Evolutionary conservation across 2,329 filamentous ascomycete genomes (phyloP).

Genomic region (Thielaviopsis euricoi): DNA sequence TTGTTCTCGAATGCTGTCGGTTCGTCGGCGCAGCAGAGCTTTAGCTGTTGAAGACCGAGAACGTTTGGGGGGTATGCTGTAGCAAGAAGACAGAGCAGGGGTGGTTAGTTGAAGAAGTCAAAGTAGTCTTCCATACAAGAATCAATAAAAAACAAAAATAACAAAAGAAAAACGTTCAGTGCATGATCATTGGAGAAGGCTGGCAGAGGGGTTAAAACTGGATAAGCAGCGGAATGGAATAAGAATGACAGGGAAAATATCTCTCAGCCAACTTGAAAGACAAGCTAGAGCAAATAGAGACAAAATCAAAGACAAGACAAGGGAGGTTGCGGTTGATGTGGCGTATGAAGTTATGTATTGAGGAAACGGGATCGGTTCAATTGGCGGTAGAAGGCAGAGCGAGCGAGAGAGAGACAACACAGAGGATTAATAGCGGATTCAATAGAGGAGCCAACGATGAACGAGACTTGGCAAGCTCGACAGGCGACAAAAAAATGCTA

Average conservation of each 20-base stretch:
- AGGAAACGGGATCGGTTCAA: background rate
- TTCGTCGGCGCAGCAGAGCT: slow-evolving; percentile 8
- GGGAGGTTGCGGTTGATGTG: too few relatives aligned
- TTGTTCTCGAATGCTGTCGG: slow-evolving; percentile 3
- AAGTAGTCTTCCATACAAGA: background rate
- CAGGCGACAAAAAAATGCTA: background rate
- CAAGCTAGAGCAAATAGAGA: background rate
- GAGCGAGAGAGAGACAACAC: background rate
- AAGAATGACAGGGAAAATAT: background rate
- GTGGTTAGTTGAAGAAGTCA: slow-evolving; percentile 4
- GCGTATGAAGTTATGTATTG: background rate
- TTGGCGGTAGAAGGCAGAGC: background rate
- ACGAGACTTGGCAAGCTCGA: background rate
- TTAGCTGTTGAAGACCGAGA: slow-evolving; percentile 10
- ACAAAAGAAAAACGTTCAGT: background rate
- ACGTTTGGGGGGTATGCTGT: slow-evolving; percentile 8
- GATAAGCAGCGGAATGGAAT: background rate
- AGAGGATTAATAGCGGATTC: background rate
- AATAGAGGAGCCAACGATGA: background rate
- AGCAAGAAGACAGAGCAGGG: background rate
- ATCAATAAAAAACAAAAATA: background rate
- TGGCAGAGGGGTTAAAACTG: background rate
- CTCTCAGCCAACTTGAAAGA: background rate
- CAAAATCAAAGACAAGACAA: background rate
- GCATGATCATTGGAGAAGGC: background rate